These are phyloP conservation scores for Huiozyma sinensis DNA, from an alignment of 805 yeast genomes.

Conservation along the genomic window DNA sequence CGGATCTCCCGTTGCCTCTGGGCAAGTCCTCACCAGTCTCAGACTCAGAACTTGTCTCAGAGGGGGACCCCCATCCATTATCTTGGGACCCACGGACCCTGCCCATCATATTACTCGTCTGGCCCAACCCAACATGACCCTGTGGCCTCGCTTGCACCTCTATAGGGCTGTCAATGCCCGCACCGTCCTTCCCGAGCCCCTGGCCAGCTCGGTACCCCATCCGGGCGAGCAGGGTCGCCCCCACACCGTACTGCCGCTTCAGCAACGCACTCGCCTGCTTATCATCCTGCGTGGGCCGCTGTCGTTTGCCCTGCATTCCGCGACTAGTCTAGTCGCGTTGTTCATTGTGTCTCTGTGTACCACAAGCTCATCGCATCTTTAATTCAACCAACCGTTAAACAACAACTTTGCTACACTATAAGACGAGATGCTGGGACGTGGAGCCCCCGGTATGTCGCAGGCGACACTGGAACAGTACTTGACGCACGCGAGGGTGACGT, in stretches of 20 bases:
- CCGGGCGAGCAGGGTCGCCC: conserved; percentile 61
- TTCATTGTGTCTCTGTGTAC: background rate
- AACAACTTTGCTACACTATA: too few relatives aligned
- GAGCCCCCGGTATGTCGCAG: too few relatives aligned
- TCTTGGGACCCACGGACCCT: background rate
- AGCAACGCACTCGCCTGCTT: conserved; percentile 1
- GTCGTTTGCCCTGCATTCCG: background rate
- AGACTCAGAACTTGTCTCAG: background rate
- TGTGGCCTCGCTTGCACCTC: conserved; percentile 52
- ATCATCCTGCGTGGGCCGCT: background rate
- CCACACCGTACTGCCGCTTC: conserved; percentile 55
- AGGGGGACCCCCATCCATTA: conserved; percentile 8
- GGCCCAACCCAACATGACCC: conserved; percentile 64
- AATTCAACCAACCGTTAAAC: too few relatives aligned
- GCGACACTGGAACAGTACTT: conserved; percentile 4
- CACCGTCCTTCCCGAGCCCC: conserved; percentile 67
- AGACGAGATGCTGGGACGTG: too few relatives aligned
- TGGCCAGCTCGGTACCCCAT: conserved; percentile 85
- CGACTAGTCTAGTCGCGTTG: background rate
- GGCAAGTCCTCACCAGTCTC: background rate
- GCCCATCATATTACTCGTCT: conserved; percentile 27
- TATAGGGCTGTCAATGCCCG: conserved; percentile 76
- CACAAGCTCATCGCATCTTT: too few relatives aligned
- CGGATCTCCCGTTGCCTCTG: background rate
- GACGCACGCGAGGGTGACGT: conserved; percentile 37